Evolutionary conservation across 805 yeast genomes (phyloP).

Genomic region (Lachancea mirantina): DNA sequence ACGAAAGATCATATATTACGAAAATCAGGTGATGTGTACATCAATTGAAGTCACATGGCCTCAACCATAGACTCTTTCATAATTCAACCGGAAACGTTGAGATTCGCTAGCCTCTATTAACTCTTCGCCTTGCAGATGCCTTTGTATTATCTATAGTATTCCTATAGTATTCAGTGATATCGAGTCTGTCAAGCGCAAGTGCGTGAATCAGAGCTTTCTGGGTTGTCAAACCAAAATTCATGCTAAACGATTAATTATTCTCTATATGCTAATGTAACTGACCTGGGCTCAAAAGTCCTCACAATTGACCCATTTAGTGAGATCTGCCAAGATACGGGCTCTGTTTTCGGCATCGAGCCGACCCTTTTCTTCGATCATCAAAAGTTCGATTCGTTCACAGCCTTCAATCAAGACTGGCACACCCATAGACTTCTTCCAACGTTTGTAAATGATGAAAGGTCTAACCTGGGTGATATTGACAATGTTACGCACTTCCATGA

Average conservation of each 20-base stretch:
- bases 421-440: constrained; percentile 40
- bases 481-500: constrained; percentile 69
- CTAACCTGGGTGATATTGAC: constrained; percentile 47
- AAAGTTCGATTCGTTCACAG: constrained; percentile 58
- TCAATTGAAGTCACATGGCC: neutral
- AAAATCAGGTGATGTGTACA: no score
- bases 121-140: no score
- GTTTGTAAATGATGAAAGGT: constrained; percentile 63
- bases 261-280: no score
- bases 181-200: no score
- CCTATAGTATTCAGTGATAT: no score
- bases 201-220: no score
- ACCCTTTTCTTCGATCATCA: constrained; percentile 55
- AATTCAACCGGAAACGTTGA: no score
- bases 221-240: no score
- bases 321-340: constrained; percentile 53
- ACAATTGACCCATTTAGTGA: constrained; percentile 55
- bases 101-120: no score
- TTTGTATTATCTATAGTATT: no score
- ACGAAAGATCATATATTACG: no score
- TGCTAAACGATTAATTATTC: no score
- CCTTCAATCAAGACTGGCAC: constrained; percentile 63
- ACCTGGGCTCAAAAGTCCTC: constrained; percentile 10
- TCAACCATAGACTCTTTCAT: neutral
- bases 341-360: constrained; percentile 50